These are phyloP conservation scores for Colletotrichum abscissum DNA, from an alignment of 2,329 filamentous ascomycete genomes.

Conservation along the genomic window DNA sequence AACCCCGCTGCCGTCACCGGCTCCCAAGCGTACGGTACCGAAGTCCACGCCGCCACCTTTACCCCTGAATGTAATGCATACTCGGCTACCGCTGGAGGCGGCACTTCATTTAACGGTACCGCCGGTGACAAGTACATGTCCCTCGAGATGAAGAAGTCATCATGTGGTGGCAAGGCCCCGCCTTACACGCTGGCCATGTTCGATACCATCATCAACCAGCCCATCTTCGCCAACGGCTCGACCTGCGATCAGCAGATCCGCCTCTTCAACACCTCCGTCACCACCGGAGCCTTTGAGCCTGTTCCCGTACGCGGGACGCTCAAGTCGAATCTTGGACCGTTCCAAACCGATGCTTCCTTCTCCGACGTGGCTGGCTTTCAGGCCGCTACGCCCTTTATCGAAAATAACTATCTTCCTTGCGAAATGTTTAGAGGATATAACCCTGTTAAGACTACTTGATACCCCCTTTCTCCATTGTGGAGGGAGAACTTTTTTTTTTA, in stretches of 20 bases:
- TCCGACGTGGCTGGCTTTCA: constrained; percentile 34
- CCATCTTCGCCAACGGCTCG: constrained; percentile 53
- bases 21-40: constrained; percentile 58
- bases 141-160: constrained; percentile 36
- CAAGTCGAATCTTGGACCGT: constrained; percentile 41
- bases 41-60: constrained; percentile 54
- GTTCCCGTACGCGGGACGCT: constrained; percentile 42
- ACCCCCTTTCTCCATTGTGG: constrained; percentile 3
- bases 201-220: constrained; percentile 66
- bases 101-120: constrained; percentile 36
- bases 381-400: constrained; percentile 35
- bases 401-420: constrained; percentile 38
- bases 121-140: constrained; percentile 26
- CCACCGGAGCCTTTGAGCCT: constrained; percentile 42
- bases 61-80: constrained; percentile 63
- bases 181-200: constrained; percentile 56
- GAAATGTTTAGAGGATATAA: constrained; percentile 35
- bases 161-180: constrained; percentile 8
- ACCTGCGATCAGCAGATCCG: constrained; percentile 57
- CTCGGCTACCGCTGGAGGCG: constrained; percentile 34
- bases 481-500: not conserved
- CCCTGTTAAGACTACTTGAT: constrained; percentile 31
- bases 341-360: constrained; percentile 23
- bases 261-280: constrained; percentile 58
- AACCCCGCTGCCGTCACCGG: constrained; percentile 57